Evolutionary conservation across 257 asterid genomes (phyloP).

Genomic region (Nyctanthes arbortristis): DNA sequence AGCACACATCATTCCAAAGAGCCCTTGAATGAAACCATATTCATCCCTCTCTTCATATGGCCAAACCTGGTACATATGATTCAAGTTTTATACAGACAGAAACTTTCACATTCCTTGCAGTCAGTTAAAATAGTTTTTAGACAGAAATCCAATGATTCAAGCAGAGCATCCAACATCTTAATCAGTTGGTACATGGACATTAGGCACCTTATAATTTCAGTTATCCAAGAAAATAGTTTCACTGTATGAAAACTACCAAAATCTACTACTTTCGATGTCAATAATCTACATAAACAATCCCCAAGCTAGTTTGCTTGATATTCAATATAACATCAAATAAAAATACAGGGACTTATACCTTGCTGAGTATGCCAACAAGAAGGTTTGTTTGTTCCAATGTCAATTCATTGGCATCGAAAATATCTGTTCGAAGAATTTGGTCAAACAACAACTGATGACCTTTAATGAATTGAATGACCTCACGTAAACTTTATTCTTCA

Average conservation of each 20-base stretch:
- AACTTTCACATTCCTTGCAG: conserved; percentile 15
- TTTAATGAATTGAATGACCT: conserved; percentile 71
- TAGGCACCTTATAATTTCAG: conserved; percentile 10
- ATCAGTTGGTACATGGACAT: conserved; percentile 2
- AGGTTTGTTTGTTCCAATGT: conserved; percentile 77
- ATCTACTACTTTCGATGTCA: conserved; percentile 6
- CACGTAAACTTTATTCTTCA: conserved; percentile 89
- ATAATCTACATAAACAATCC: conserved; percentile 10
- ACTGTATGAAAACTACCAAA: background rate
- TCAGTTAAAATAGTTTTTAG: background rate
- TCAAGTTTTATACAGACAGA: conserved; percentile 26
- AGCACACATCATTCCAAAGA: conserved; percentile 69
- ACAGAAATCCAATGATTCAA: background rate
- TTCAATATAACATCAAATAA: conserved; percentile 11
- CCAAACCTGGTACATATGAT: conserved; percentile 69
- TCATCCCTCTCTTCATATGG: conserved; percentile 90
- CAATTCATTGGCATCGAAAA: conserved; percentile 71
- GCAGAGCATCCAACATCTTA: conserved; percentile 11
- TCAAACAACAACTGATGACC: conserved; percentile 83
- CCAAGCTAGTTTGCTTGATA: conserved; percentile 11
- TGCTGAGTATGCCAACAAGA: conserved; percentile 79
- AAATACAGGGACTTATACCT: conserved; percentile 48
- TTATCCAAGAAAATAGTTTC: background rate
- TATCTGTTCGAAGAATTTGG: conserved; percentile 78
- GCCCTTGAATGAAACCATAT: conserved; percentile 88